Evolutionary conservation across 1,284 basidiomycete genomes (phyloP).

Genomic region (Ustilago cynodontis): DNA sequence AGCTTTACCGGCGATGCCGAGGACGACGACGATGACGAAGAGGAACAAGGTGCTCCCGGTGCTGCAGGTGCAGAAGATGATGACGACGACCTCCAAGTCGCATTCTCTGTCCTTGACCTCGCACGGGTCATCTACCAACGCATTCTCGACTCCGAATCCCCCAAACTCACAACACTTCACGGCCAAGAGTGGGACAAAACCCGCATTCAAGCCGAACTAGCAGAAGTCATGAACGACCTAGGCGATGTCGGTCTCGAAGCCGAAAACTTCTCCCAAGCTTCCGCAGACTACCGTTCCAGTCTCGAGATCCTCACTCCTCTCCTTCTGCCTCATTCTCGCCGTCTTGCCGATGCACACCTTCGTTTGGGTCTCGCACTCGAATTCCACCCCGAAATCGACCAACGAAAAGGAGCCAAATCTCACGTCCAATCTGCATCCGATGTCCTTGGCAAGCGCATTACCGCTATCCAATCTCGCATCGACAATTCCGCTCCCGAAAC

Average conservation of each 20-base stretch:
- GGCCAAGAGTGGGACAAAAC: conserved; percentile 48
- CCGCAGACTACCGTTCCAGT: conserved; percentile 59
- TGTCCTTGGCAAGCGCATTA: conserved; percentile 49
- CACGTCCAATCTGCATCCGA: conserved; percentile 58
- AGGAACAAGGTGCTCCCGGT: conserved; percentile 29
- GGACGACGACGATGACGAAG: conserved; percentile 62
- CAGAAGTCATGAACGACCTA: conserved; percentile 67
- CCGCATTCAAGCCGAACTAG: conserved; percentile 57
- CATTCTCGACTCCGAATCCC: conserved; percentile 28
- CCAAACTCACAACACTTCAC: conserved; percentile 52
- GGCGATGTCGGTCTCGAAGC: conserved; percentile 67
- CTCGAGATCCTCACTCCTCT: conserved; percentile 57
- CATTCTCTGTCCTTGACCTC: conserved; percentile 65
- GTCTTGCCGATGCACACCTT: conserved; percentile 66
- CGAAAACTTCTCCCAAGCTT: conserved; percentile 69
- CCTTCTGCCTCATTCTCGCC: conserved; percentile 60
- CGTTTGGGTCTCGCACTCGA: conserved; percentile 67
- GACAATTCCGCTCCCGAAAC: conserved; percentile 6
- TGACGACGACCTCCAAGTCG: conserved; percentile 64
- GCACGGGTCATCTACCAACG: conserved; percentile 64
- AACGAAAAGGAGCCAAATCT: conserved; percentile 48
- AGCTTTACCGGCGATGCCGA: conserved; percentile 64
- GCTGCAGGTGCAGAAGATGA: conserved; percentile 54
- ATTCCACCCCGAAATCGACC: conserved; percentile 60
- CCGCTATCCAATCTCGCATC: conserved; percentile 47